Percentiles rank a stretch among this genome's conserved stretches.
These are phyloP conservation scores for Aspergillus sp. DNA, from an alignment of 2,329 filamentous ascomycete genomes.

Conservation along the genomic window DNA sequence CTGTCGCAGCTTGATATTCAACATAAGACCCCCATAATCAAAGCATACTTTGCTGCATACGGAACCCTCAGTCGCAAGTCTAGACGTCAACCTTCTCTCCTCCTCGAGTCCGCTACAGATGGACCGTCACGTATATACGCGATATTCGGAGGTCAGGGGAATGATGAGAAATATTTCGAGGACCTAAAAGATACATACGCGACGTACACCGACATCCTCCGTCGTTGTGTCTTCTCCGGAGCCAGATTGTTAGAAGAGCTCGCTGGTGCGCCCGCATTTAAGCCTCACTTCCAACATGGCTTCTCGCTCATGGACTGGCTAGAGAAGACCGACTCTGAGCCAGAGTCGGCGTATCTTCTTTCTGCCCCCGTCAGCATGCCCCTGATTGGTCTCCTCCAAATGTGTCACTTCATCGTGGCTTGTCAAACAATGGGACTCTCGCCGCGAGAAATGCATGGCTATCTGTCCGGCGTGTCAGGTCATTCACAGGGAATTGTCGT, in stretches of 20 bases:
- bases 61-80: not conserved
- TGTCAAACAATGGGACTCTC: not conserved
- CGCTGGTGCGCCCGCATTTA: not conserved
- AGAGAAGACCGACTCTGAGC: conserved; percentile 30
- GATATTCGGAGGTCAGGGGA: conserved; percentile 35
- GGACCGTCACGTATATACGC: conserved; percentile 7
- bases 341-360: conserved; percentile 35
- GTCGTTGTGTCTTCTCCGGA: conserved; percentile 8
- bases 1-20: not conserved
- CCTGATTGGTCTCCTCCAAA: conserved; percentile 39
- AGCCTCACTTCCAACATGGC: conserved; percentile 23
- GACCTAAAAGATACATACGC: conserved; percentile 27
- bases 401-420: not conserved
- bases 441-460: not conserved
- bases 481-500: conserved; percentile 43
- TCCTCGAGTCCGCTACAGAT: not conserved
- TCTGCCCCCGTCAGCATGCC: conserved; percentile 42
- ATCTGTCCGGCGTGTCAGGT: conserved; percentile 20
- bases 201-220: conserved; percentile 23
- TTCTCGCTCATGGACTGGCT: conserved; percentile 31
- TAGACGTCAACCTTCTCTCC: not conserved
- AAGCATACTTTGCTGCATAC: not conserved
- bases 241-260: conserved; percentile 11
- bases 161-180: conserved; percentile 29
- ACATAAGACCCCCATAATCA: not conserved